phyloP scores from a whole-genome alignment of 345 rosid genomes.

The Populus davidiana region DNA sequence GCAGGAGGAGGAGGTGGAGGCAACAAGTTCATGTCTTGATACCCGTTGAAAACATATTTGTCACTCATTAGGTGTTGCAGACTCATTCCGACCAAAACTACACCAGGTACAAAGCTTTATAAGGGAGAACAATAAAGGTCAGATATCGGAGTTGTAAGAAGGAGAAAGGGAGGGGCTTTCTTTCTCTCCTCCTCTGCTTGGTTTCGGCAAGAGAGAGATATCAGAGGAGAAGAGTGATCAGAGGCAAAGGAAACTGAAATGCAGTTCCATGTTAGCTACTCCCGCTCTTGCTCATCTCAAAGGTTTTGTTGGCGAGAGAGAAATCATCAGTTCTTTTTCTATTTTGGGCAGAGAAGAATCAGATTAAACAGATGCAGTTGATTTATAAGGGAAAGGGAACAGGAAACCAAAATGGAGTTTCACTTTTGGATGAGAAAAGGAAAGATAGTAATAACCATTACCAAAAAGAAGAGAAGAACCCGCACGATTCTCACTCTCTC shows the following conservation, averaged over 20 bases:
- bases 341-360: background rate
- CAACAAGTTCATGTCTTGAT: conserved; percentile 28
- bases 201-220: background rate
- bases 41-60: conserved; percentile 16
- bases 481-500: conserved; percentile 26
- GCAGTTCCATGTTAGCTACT: background rate
- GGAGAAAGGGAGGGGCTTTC: background rate
- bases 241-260: background rate
- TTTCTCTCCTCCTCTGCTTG: background rate
- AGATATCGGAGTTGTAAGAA: background rate
- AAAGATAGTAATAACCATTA: background rate
- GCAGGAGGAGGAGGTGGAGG: conserved; percentile 17
- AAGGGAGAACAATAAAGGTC: background rate
- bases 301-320: conserved; percentile 4
- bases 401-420: background rate
- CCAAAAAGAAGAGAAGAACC: conserved; percentile 20
- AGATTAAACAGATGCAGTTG: background rate
- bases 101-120: background rate
- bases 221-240: background rate
- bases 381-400: background rate
- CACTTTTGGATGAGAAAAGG: background rate
- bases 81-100: conserved; percentile 32
- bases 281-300: background rate
- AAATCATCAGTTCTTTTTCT: background rate
- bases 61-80: conserved; percentile 15